Conservation (phyloP, 2,329 filamentous ascomycete genomes). For the Fusarium oxysporum region DNA sequence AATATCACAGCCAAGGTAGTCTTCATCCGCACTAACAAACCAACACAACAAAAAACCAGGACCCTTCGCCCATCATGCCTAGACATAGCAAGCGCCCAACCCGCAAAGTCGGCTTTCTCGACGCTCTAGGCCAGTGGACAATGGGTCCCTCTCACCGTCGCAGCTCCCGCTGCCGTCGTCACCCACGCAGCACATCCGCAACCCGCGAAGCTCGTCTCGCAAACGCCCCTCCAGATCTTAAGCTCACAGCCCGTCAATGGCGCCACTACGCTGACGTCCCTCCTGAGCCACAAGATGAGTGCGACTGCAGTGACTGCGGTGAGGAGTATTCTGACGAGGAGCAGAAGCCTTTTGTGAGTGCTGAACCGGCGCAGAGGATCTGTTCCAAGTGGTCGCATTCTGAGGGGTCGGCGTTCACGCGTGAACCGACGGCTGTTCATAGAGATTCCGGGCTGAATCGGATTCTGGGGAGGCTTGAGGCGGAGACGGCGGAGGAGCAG, state of each 20-base stretch:
- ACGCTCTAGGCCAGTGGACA: constrained; percentile 18
- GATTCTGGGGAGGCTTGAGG: not conserved
- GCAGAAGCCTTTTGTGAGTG: not conserved
- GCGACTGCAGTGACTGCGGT: not conserved
- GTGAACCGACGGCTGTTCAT: not conserved
- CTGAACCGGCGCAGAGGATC: not conserved
- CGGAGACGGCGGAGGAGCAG: not conserved
- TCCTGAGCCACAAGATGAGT: not conserved
- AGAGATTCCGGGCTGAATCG: not conserved
- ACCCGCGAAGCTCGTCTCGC: constrained; percentile 1
- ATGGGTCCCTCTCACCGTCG: not conserved
- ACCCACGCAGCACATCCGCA: not conserved
- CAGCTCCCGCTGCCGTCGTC: not conserved
- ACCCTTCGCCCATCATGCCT: not conserved
- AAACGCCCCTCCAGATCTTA: constrained; percentile 4
- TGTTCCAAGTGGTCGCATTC: constrained; percentile 23
- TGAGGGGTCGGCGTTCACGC: not conserved
- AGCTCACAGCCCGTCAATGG: constrained; percentile 14
- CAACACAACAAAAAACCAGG: not conserved
- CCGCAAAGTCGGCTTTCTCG: constrained; percentile 9
- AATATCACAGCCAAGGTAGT: not conserved
- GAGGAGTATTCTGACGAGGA: not conserved
- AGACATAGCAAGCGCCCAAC: not conserved
- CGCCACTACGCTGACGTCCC: constrained; percentile 8
- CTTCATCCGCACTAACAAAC: not conserved